These are phyloP conservation scores for Paraurostyla sp. DNA, from an alignment of 73 alveolate species.

Conservation along the genomic window DNA sequence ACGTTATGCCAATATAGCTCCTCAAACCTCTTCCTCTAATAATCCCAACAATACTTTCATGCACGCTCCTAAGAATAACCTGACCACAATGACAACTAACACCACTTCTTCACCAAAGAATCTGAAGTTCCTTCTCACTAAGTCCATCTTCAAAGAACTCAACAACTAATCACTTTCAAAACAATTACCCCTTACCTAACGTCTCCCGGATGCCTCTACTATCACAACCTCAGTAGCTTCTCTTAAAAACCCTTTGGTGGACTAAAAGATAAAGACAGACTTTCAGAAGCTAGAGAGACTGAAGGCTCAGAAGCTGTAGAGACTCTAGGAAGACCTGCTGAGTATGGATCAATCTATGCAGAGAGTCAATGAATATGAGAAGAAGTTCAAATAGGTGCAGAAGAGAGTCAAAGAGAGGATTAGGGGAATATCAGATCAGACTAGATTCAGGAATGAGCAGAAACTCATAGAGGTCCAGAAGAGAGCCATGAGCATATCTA, in stretches of 20 bases:
- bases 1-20: no score
- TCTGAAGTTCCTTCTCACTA: no score
- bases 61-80: no score
- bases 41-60: no score
- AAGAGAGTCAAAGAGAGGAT: background rate
- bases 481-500: conserved; percentile 11
- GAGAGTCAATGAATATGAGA: conserved; percentile 15
- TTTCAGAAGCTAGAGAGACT: background rate
- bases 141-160: no score
- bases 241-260: conserved; percentile 24
- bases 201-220: background rate
- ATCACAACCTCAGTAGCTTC: background rate
- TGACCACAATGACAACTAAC: no score
- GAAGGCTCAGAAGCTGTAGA: conserved; percentile 14
- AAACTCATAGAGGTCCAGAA: background rate
- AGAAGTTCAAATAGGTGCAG: background rate
- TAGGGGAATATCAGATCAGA: background rate
- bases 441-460: background rate
- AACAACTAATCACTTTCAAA: no score
- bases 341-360: background rate
- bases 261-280: background rate
- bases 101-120: no score
- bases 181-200: no score
- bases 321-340: background rate
- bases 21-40: no score